Base-by-base conservation (phyloP, 2,329 filamentous ascomycete species). In the Penicillium aurantiogriseum region DNA sequence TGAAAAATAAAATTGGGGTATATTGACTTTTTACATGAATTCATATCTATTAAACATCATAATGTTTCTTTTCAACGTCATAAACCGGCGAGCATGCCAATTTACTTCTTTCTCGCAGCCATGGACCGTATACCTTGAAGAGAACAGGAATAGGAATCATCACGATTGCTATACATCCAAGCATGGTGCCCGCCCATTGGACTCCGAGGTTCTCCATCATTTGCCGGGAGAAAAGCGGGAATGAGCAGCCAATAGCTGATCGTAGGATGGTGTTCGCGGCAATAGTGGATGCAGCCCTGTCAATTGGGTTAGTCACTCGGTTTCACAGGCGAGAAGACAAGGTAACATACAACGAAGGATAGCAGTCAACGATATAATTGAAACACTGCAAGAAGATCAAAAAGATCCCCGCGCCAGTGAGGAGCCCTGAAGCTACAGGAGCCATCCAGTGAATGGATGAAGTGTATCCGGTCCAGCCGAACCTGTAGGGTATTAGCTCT, bases 401-500 rank as follows among this genome's bases (percentile, higher is more conserved):
- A 59, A 85, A 75, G 44, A 85, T 77, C 10, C 83, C 83, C 57
- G 84, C 84, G 2, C 83, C 83, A 2, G 79, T 83, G 47, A 82
- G 74, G 0, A 85, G 63, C 5, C 83, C 83, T 5, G 73, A 74
- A 4, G 73, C 54, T 4, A 73, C 74, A 5, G 75, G 74, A 5
- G 69, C 71, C 21, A 75, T 72, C 75, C 75, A 77, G 57, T 72
- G 63, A 36, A 81, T 72, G 5, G 70, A 69, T 10, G 60, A 53
- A 42, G 64, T 76, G 65, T 80, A 82, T n/a, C 86, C 88, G 6
- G 86, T 83, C 88, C 88, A 91, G 61, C 87, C 88, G 89, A 90
- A 46, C 62, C 62, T 64, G 11, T 29, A 3, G 2, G 3, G n/a
- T 10, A 23, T 51, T 49, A 46, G 29, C 45, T 10, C 38, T 2